Evolutionary conservation across 2,329 filamentous ascomycete genomes (phyloP).

Genomic region (Sporothrix dimorphospora): DNA sequence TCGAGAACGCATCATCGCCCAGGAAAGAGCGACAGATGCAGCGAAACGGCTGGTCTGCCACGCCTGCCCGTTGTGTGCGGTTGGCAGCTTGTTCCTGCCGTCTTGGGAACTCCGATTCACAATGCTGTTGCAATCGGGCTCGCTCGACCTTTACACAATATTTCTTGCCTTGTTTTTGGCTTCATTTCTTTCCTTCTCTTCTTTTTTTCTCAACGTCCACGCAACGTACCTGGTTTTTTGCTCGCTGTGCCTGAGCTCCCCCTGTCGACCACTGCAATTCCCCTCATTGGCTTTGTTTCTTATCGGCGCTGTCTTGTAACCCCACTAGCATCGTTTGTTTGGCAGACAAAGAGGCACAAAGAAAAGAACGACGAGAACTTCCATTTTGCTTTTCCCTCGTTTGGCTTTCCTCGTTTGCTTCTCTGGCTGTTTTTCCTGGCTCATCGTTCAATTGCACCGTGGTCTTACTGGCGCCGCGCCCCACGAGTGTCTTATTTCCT

Average conservation of each 20-base stretch:
- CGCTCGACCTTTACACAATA: background rate
- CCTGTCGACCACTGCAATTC: conserved; percentile 11
- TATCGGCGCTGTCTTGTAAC: conserved; percentile 4
- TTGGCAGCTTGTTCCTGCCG: conserved; percentile 18
- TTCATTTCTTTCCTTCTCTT: background rate
- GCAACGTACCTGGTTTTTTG: background rate
- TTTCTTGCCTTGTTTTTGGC: background rate
- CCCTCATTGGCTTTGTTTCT: conserved; percentile 8
- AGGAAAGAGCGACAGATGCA: conserved; percentile 34
- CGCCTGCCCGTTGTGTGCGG: background rate
- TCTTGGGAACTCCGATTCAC: conserved; percentile 2
- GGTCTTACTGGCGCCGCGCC: conserved; percentile 17
- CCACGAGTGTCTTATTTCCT: conserved; percentile 15
- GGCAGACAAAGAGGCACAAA: background rate
- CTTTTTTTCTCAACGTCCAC: background rate
- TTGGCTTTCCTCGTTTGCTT: background rate
- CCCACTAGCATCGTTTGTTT: conserved; percentile 9
- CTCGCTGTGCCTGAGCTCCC: background rate
- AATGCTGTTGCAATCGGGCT: background rate
- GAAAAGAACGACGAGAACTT: background rate
- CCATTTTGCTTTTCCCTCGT: background rate
- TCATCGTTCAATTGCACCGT: conserved; percentile 4
- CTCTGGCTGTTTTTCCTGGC: background rate
- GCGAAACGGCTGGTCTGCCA: conserved; percentile 24
- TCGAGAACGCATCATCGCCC: conserved; percentile 24